phyloP scores from a whole-genome alignment of 768 basidiomycete species.

The Coprinopsis strossmayeri region DNA sequence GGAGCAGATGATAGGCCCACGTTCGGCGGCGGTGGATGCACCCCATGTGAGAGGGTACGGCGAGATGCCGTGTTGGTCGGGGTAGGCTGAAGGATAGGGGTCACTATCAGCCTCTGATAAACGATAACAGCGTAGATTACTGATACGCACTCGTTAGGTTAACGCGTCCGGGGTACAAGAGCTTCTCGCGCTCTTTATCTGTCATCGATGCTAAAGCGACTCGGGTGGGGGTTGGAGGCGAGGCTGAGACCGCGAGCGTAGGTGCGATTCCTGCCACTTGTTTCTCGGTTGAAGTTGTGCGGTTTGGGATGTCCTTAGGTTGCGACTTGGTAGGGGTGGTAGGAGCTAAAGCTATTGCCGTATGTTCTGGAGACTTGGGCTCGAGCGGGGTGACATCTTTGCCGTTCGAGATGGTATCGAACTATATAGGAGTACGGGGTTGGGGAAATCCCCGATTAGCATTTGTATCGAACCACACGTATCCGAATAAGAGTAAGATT shows the following conservation, averaged over 20 bases:
- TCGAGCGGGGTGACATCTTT: conserved; percentile 21
- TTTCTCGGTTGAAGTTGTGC: too few relatives aligned
- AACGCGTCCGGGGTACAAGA: conserved; percentile 77
- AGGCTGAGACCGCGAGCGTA: conserved; percentile 14
- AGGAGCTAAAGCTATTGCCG: background rate
- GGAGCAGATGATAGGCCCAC: conserved; percentile 87
- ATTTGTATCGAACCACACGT: too few relatives aligned
- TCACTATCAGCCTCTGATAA: conserved; percentile 1
- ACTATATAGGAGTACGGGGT: too few relatives aligned
- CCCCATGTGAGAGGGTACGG: conserved; percentile 84
- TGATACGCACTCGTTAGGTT: conserved; percentile 70
- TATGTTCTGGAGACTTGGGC: conserved; percentile 20
- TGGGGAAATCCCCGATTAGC: too few relatives aligned
- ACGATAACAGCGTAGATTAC: conserved; percentile 6
- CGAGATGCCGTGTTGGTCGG: conserved; percentile 85
- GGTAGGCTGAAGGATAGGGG: conserved; percentile 54
- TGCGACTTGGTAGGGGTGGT: conserved; percentile 14
- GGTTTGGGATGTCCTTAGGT: too few relatives aligned
- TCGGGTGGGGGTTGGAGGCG: conserved; percentile 7
- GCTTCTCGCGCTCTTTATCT: conserved; percentile 67
- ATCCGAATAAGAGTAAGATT: background rate
- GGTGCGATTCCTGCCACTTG: conserved; percentile 10
- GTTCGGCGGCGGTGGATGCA: conserved; percentile 48
- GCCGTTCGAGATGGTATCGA: conserved; percentile 39
- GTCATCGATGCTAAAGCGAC: conserved; percentile 11